Evolutionary conservation across 2,329 filamentous ascomycete species (phyloP), one percentile per base, ranked within the genome.

Genomic region (Exophiala calicioides): DNA sequence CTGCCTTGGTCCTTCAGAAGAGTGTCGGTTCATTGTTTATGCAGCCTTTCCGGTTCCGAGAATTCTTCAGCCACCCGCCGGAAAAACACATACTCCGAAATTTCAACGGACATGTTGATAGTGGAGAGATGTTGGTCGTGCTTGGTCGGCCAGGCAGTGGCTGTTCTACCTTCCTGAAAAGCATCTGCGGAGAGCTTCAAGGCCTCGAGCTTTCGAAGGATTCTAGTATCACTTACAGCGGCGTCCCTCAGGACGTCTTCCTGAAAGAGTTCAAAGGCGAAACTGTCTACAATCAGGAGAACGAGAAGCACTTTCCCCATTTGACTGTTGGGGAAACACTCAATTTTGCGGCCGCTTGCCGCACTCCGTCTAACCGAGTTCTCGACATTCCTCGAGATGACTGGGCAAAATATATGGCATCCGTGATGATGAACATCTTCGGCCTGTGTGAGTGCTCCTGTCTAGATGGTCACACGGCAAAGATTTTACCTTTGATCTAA

Each of bases 161-260:
- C 23, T 88, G 85, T 61, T 52, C 86, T n/a, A 94, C 89, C 2
- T 84, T 94, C 55, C 74, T 95, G 45, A 94, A 93, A 72, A 87
- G 87, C 0, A 81, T 94, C 57, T 81, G 88, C 6, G 88, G 89
- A 50, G 88, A 94, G 67, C 87, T 85, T 19, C 85, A 90, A 57
- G 89, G 89, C 39, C 83, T 93, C 57, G 81, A 79, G 56, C 73
- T 93, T 7, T 86, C 88, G 35, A 69, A 84, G 3, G 70, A 74
- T 8, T 84, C 85, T 0, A 81, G 86, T 53, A 81, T 95, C 62
- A 90, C 93, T 68, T 95, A 94, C 62, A 85, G 91, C 43, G 70
- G 69, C n/a, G 66, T 71, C 59, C 72, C 80, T 1, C 77, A 86
- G 46, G 70, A 86, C 60, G 80, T 88, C 3, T 53, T 58, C 26